Percentiles rank a stretch among this genome's conserved stretches.
phyloP scores from a whole-genome alignment of 2,329 filamentous ascomycete species.

The Laburnicola sp. region DNA sequence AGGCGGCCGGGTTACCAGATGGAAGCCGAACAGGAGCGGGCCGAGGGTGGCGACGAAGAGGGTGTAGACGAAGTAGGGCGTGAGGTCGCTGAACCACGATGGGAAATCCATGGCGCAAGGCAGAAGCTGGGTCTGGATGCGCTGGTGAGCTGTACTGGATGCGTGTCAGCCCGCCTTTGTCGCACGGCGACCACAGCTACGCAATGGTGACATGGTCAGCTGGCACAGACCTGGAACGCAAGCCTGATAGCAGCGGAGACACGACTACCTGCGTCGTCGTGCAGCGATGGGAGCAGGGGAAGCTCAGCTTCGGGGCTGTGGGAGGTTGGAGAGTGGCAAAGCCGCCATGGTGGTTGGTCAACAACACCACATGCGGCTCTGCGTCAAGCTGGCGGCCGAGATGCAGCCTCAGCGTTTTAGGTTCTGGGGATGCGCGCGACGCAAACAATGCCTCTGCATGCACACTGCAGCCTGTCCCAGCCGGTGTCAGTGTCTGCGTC shows the following conservation, averaged over 20 bases:
- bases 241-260: too few species aligned
- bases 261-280: background rate
- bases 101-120: slow-evolving; percentile 42
- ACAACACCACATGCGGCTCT: too few species aligned
- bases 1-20: slow-evolving; percentile 64
- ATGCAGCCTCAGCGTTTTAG: background rate
- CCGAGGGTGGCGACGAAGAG: slow-evolving; percentile 79
- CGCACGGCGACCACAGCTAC: slow-evolving; percentile 4
- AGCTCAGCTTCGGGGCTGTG: too few species aligned
- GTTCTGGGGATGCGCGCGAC: background rate
- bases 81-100: slow-evolving; percentile 57
- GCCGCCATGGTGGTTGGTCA: too few species aligned
- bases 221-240: too few species aligned
- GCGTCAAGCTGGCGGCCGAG: background rate
- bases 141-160: slow-evolving; percentile 16
- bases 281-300: background rate
- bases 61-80: slow-evolving; percentile 75
- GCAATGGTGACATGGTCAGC: slow-evolving; percentile 1
- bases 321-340: too few species aligned
- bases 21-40: slow-evolving; percentile 91
- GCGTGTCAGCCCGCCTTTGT: slow-evolving; percentile 16
- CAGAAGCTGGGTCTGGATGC: slow-evolving; percentile 1
- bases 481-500: background rate
- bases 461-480: background rate
- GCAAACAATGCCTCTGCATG: slow-evolving; percentile 2